phyloP scores from a whole-genome alignment of 2,329 filamentous ascomycete species.

The Teratosphaeria zuluensis region DNA sequence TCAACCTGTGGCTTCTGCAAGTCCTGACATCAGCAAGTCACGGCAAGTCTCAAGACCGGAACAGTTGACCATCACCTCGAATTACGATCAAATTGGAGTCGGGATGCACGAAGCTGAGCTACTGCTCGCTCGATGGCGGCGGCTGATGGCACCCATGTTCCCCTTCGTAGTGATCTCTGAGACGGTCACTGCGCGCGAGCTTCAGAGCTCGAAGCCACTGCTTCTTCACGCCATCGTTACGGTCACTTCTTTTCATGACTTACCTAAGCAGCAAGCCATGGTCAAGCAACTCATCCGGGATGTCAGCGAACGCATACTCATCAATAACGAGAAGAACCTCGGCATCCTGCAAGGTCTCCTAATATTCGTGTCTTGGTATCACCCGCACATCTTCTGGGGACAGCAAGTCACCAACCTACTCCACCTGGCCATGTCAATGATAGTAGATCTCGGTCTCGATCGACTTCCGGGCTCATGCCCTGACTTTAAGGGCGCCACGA shows the following conservation, averaged over 20 bases:
- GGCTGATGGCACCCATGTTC: conserved; percentile 16
- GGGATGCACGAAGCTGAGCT: conserved; percentile 17
- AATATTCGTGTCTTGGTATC: conserved; percentile 12
- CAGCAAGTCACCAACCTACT: conserved; percentile 21
- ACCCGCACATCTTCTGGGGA: conserved; percentile 22
- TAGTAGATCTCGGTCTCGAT: conserved; percentile 19
- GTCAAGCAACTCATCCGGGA: conserved; percentile 20
- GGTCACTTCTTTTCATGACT: conserved; percentile 20
- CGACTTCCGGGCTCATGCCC: conserved; percentile 8
- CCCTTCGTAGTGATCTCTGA: conserved; percentile 19
- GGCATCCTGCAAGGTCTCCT: conserved; percentile 21
- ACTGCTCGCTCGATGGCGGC: conserved; percentile 18
- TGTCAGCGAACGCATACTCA: conserved; percentile 20
- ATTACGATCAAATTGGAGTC: conserved; percentile 4
- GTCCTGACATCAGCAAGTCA: not conserved
- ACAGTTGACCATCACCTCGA: not conserved
- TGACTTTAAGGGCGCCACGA: conserved; percentile 9
- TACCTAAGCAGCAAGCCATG: conserved; percentile 16
- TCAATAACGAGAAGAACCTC: conserved; percentile 22
- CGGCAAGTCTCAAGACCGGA: not conserved
- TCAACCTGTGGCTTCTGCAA: not conserved
- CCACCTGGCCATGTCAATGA: conserved; percentile 20
- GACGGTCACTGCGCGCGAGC: conserved; percentile 12
- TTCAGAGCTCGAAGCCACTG: conserved; percentile 17
- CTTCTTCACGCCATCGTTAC: conserved; percentile 21